Conservation (phyloP, 164 flowering plant genomes). For the Warburgia ugandensis region DNA sequence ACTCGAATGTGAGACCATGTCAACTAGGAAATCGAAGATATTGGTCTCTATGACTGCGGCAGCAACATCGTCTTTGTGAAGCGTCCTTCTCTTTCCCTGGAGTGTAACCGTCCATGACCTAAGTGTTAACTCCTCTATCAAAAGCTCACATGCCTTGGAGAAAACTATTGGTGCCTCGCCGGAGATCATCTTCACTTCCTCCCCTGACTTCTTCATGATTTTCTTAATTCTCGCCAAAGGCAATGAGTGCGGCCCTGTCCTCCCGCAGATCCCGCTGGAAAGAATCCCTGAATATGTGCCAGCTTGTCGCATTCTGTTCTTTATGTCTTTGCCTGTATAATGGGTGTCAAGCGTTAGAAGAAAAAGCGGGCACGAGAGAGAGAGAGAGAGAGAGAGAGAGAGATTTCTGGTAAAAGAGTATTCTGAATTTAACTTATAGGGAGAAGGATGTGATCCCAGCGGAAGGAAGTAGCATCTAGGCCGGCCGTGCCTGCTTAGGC, state of each 20-base stretch:
- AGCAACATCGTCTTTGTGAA: conserved; percentile 54
- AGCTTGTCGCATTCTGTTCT: conserved; percentile 49
- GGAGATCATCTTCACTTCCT: conserved; percentile 69
- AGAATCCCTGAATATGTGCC: conserved; percentile 42
- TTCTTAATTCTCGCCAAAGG: conserved; percentile 78
- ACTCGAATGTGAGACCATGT: conserved; percentile 26
- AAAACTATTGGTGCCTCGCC: conserved; percentile 72
- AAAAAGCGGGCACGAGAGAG: background rate
- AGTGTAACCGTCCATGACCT: conserved; percentile 56
- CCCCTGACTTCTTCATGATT: conserved; percentile 69
- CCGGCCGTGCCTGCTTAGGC: conserved; percentile 28
- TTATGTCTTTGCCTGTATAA: background rate
- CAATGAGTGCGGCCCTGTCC: conserved; percentile 47
- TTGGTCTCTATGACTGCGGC: conserved; percentile 52
- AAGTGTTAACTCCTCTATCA: conserved; percentile 50
- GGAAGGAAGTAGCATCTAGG: background rate
- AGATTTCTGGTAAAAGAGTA: background rate
- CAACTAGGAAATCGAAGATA: conserved; percentile 60
- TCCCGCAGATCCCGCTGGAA: conserved; percentile 33
- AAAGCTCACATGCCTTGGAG: conserved; percentile 65
- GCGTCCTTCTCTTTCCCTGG: conserved; percentile 53
- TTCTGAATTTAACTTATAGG: background rate
- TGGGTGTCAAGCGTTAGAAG: background rate
- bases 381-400: background rate
- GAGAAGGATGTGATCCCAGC: background rate